A percentile compares a stretch with the other conserved stretches of the same genome.
Evolutionary conservation across 2,329 filamentous ascomycete genomes (phyloP).

Genomic region (Golovinomyces cichoracearum): DNA sequence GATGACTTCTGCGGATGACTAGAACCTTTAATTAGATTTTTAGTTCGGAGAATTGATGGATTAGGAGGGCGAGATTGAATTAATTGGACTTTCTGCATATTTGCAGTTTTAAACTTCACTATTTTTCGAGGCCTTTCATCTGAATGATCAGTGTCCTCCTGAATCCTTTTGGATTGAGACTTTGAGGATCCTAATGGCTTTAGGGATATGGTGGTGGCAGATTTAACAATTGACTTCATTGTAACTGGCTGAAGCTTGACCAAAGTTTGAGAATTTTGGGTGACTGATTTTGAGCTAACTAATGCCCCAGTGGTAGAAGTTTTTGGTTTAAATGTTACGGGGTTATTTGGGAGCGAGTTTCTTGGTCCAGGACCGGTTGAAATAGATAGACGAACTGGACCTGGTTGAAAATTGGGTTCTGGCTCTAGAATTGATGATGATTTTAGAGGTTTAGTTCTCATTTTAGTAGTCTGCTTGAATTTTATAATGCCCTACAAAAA

Average conservation of each 20-base stretch:
- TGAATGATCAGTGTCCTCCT: conserved; percentile 5
- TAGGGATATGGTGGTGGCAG: conserved; percentile 1
- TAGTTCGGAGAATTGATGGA: conserved; percentile 4
- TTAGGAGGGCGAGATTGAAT: conserved; percentile 8
- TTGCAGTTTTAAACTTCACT: conserved; percentile 5
- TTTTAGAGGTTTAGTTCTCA: conserved; percentile 8
- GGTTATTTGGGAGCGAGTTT: not conserved
- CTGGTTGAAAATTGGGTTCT: not conserved
- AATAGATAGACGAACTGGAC: conserved; percentile 2
- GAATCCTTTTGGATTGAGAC: conserved; percentile 5
- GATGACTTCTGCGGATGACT: conserved; percentile 4
- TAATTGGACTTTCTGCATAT: conserved; percentile 4
- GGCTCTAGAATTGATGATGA: not conserved
- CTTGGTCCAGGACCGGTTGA: not conserved
- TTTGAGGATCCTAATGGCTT: conserved; percentile 4
- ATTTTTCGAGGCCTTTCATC: conserved; percentile 7
- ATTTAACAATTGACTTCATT: not conserved
- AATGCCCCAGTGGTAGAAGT: not conserved
- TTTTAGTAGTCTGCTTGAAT: conserved; percentile 12
- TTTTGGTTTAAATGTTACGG: not conserved
- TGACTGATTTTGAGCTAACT: not conserved
- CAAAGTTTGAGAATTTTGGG: not conserved
- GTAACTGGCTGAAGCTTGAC: not conserved
- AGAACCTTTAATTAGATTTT: conserved; percentile 5
- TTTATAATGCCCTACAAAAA: conserved; percentile 10